These are phyloP conservation scores for Asclepias syriaca DNA, from an alignment of 257 asterid species.

Conservation along the genomic window DNA sequence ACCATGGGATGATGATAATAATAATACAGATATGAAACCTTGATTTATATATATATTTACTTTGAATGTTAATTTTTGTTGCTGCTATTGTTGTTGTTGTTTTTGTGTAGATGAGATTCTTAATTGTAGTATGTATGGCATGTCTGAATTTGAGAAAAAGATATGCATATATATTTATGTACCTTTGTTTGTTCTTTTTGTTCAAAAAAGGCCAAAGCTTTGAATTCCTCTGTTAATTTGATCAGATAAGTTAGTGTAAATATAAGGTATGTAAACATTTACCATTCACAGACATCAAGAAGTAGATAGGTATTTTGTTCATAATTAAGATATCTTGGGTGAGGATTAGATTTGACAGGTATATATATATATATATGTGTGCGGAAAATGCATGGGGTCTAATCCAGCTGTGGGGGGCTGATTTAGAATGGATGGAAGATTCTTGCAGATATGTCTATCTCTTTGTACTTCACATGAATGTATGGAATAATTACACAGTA, in stretches of 20 bases:
- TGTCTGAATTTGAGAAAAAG: conserved; percentile 4
- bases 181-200: conserved; percentile 2
- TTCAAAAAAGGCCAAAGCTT: neutral
- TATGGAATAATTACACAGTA: neutral
- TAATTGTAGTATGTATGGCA: neutral
- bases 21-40: conserved; percentile 27
- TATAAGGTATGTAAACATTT: neutral
- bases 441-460: conserved; percentile 14
- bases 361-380: neutral
- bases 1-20: conserved; percentile 29
- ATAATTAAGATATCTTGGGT: neutral
- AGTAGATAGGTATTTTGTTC: neutral
- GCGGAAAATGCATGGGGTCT: conserved; percentile 23
- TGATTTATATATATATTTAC: neutral
- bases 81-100: neutral
- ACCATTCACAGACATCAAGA: neutral
- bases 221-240: neutral
- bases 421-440: conserved; percentile 26
- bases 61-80: neutral
- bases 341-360: conserved; percentile 12
- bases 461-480: neutral
- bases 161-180: neutral
- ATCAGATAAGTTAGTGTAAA: neutral
- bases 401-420: conserved; percentile 15
- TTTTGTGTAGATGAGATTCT: neutral